A percentile compares a stretch with the other conserved stretches of the same genome.
Conservation (phyloP, 345 rosid genomes). For the Gynandropsis gynandra region DNA sequence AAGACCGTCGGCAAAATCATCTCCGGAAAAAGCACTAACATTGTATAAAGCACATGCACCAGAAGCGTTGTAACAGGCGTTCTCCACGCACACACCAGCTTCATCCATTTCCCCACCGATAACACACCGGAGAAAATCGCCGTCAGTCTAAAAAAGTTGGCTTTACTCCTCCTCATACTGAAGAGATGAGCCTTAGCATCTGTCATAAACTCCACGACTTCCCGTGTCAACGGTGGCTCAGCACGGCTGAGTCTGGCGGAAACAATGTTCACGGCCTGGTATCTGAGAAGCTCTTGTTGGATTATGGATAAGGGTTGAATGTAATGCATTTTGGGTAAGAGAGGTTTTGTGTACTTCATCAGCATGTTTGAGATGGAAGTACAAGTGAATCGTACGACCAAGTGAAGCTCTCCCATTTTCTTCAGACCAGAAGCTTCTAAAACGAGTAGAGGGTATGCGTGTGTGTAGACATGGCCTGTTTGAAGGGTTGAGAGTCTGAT, state of each 20-base stretch:
- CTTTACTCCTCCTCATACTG: constrained; percentile 53
- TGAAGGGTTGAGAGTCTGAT: constrained; percentile 52
- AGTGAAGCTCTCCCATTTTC: constrained; percentile 53
- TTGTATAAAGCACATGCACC: constrained; percentile 27
- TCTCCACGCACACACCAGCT: constrained; percentile 39
- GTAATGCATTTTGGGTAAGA: constrained; percentile 46
- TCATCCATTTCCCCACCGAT: constrained; percentile 39
- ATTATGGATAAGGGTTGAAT: constrained; percentile 29
- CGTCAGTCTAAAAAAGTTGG: constrained; percentile 39
- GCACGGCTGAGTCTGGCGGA: constrained; percentile 35
- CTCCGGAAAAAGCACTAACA: constrained; percentile 32
- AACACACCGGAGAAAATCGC: constrained; percentile 21
- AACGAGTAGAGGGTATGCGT: constrained; percentile 44
- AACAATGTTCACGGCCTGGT: constrained; percentile 26
- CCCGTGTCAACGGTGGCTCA: constrained; percentile 47
- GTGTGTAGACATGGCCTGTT: constrained; percentile 39
- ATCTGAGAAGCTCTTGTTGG: constrained; percentile 28
- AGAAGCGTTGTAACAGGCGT: constrained; percentile 33
- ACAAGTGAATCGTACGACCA: constrained; percentile 44
- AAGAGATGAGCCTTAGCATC: constrained; percentile 26
- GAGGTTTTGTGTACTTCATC: constrained; percentile 38
- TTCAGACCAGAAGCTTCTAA: constrained; percentile 38
- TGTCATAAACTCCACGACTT: constrained; percentile 47
- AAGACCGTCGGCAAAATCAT: constrained; percentile 38
- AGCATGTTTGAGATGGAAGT: constrained; percentile 31